Conservation (phyloP, 148 eudicot species). For the Agrostemma githago region DNA sequence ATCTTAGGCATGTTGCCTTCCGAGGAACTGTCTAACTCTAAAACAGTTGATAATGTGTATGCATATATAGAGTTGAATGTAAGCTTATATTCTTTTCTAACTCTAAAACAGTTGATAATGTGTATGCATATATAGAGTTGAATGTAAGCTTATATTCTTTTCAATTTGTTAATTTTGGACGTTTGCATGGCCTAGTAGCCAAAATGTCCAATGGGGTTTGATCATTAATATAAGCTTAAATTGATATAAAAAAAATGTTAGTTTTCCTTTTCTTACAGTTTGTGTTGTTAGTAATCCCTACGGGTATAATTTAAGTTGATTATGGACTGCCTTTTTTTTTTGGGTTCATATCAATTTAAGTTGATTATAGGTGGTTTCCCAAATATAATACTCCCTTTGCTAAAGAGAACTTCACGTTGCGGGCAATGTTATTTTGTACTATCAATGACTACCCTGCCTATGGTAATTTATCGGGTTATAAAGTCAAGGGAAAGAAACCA, state of each 20-base stretch:
- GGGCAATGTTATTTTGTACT: slow-evolving; percentile 15
- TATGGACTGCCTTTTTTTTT: neutral
- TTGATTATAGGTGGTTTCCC: too few relatives aligned
- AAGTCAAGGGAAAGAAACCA: slow-evolving; percentile 11
- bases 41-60: neutral
- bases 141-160: too few relatives aligned
- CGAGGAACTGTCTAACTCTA: too few relatives aligned
- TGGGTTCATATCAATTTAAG: neutral
- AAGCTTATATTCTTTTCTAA: too few relatives aligned
- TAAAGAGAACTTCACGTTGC: neutral
- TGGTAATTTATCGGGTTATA: slow-evolving; percentile 13
- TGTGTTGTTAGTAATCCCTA: neutral
- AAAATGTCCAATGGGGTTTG: too few relatives aligned
- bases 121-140: too few relatives aligned
- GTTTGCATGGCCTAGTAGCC: too few relatives aligned
- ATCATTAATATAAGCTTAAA: too few relatives aligned
- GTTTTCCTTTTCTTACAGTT: neutral
- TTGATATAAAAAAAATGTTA: neutral
- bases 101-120: neutral
- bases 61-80: too few relatives aligned
- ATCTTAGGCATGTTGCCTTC: too few relatives aligned
- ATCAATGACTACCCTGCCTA: slow-evolving; percentile 26
- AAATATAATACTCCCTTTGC: too few relatives aligned
- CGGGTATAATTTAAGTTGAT: neutral
- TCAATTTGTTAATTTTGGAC: too few relatives aligned